A percentile compares a stretch with the other conserved stretches of the same genome.
Conservation (phyloP, 345 rosid genomes). For the Corymbia maculata region DNA sequence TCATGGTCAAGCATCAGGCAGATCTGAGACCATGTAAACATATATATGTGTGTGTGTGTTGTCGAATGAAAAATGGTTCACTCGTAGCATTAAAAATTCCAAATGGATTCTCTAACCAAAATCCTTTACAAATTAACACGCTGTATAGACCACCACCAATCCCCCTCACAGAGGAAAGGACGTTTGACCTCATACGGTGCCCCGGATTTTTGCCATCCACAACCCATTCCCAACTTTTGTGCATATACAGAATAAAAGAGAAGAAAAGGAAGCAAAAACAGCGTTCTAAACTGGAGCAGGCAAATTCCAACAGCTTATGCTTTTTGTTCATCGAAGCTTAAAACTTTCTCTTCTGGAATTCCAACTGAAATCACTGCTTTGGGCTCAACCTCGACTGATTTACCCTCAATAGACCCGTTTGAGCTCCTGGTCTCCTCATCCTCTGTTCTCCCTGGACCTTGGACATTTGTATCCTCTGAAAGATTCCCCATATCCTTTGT, state of each 20-base stretch:
- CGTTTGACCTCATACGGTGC: background rate
- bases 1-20: background rate
- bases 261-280: background rate
- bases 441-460: background rate
- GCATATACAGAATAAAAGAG: background rate
- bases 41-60: background rate
- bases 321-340: background rate
- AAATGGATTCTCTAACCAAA: background rate
- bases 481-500: background rate
- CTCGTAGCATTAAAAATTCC: background rate
- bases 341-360: background rate
- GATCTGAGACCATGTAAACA: background rate
- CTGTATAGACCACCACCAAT: background rate
- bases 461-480: background rate
- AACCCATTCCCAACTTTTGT: background rate
- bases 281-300: background rate
- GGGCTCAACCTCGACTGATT: background rate
- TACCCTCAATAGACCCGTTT: background rate
- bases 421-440: background rate
- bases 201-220: background rate
- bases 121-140: background rate
- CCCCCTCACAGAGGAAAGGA: background rate
- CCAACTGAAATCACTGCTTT: background rate
- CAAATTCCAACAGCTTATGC: background rate
- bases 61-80: background rate